These are phyloP conservation scores for Globisporangium polare DNA, from an alignment of 352 stramenopile species.

Conservation along the genomic window DNA sequence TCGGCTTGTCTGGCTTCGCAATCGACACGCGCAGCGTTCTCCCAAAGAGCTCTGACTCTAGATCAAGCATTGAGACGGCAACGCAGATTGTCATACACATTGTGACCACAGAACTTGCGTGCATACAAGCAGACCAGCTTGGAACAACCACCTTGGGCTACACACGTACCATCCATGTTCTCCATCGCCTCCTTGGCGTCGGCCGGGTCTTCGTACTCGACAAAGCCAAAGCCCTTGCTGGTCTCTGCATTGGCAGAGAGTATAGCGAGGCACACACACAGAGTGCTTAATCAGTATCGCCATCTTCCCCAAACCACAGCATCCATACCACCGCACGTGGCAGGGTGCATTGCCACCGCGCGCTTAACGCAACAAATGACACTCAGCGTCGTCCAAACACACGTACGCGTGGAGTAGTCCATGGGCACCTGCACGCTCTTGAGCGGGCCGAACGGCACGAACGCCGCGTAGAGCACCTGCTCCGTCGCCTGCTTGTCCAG, in stretches of 20 bases:
- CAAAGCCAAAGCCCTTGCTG: slow-evolving; percentile 92
- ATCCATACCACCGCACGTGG: background rate
- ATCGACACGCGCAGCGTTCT: slow-evolving; percentile 90
- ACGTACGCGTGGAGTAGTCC: slow-evolving; percentile 71
- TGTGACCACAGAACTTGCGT: no score
- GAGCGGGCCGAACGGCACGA: slow-evolving; percentile 79
- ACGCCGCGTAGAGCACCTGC: slow-evolving; percentile 81
- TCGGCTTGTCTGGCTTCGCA: slow-evolving; percentile 79
- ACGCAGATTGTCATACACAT: background rate
- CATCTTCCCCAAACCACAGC: no score
- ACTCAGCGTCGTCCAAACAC: background rate
- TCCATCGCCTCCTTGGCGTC: slow-evolving; percentile 91
- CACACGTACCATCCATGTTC: slow-evolving; percentile 94
- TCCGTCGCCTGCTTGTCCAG: slow-evolving; percentile 87
- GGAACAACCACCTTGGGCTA: no score
- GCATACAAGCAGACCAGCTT: no score
- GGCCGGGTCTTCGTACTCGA: slow-evolving; percentile 90
- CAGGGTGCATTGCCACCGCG: background rate
- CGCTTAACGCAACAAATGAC: background rate
- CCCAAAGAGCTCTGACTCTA: slow-evolving; percentile 91
- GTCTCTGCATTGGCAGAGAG: slow-evolving; percentile 31
- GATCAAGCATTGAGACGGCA: background rate
- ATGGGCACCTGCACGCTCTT: slow-evolving; percentile 77
- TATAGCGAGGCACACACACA: background rate
- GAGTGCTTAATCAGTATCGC: background rate